These are phyloP conservation scores for Emmonsiellopsis sp. DNA, from an alignment of 2,329 filamentous ascomycete species.

Conservation along the genomic window DNA sequence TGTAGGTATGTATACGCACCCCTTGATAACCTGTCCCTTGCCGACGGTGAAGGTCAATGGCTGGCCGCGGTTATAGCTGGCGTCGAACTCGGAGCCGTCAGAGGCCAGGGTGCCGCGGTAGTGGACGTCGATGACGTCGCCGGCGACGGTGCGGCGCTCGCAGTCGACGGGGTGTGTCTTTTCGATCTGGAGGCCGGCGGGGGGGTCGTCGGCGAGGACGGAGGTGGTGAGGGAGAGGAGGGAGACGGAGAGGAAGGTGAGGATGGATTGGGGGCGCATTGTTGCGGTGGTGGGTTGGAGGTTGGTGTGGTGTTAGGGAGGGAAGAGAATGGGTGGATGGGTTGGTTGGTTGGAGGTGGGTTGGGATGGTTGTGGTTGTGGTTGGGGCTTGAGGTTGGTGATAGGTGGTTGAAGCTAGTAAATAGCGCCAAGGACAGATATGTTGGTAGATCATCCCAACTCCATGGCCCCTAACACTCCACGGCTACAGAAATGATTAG, in stretches of 20 bases:
- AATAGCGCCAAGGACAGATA: too few relatives aligned
- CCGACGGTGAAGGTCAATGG: conserved; percentile 78
- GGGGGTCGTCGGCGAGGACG: conserved; percentile 34
- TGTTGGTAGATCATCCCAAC: too few relatives aligned
- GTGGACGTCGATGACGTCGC: conserved; percentile 77
- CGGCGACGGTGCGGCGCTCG: conserved; percentile 63
- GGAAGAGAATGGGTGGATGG: too few relatives aligned
- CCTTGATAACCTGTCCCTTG: conserved; percentile 75
- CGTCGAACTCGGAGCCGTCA: conserved; percentile 73
- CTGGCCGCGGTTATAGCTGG: conserved; percentile 63
- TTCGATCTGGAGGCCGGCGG: conserved; percentile 63
- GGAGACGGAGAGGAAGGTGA: conserved; percentile 16
- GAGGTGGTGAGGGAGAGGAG: conserved; percentile 26
- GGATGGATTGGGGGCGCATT: conserved; percentile 3
- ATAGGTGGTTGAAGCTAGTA: too few relatives aligned
- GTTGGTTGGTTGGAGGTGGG: too few relatives aligned
- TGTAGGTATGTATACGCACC: conserved; percentile 42
- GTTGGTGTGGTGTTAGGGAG: too few relatives aligned
- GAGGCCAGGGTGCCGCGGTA: conserved; percentile 72
- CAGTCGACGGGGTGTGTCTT: conserved; percentile 63
- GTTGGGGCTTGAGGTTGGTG: too few relatives aligned
- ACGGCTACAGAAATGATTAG: too few relatives aligned
- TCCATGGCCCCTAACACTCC: too few relatives aligned
- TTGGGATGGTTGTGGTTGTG: too few relatives aligned
- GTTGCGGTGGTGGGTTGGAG: neutral